Base-by-base conservation (phyloP, 129 eudicot genomes). In the Centrapalus pauciflorus region DNA sequence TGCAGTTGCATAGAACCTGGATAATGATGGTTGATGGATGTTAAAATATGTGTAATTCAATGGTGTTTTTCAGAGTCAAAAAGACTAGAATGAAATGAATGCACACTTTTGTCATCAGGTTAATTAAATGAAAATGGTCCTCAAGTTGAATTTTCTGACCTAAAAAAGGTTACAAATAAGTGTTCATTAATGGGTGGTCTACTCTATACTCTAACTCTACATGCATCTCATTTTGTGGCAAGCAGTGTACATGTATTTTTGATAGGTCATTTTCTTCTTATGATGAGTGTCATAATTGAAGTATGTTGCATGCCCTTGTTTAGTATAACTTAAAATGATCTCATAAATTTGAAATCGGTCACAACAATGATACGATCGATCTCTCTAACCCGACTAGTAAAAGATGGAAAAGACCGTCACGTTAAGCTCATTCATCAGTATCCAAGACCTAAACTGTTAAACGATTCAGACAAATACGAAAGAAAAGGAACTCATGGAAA, bases 41-140 rank as follows among this genome's bases (percentile, higher is more conserved):
- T 33, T 66, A 19, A 33, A 26, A 35, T 34, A 14, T 35, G 26
- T 72, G 61, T 49, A 17, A 13, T 70, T 50, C 11, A 49, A 49
- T 34, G 70, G 55, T 59, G 46, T 70, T 37, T 67, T 38, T 73
- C 33, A 32, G 13, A 54, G 72, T 73, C 37, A 64, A 67, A 64
- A 67, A 67, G 35, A 24, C 35, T 34, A 67, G 37, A 17, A n/a
- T n/a, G 25, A 67, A 43, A 56, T 75, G 62, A 49, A 75, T 75
- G 74, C 67, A 66, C 58, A 57, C 55, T 66, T 74, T 38, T 75
- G 74, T 66, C 74, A 66, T 67, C 61, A 75, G 57, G 69, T 66
- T 75, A 33, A 57, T 46, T 75, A 32, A 67, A 66, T 57, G 67
- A 65, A 65, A 65, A 23, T 55, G 73, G 73, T 74, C 67, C 67